Conservation (phyloP, 345 rosid genomes). For the sweet orange (Citrus sinensis) region DVS_A1.0 CM039162.1:10131501-10132000, state of each 20-base stretch:
- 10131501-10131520: constrained; percentile 18
- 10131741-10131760: constrained; percentile 8
- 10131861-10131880: constrained; percentile 13
- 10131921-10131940: too few relatives aligned
- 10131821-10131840: constrained; percentile 11
- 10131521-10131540: constrained; percentile 5
- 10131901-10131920: too few relatives aligned
- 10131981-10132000: too few relatives aligned
- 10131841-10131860: constrained; percentile 11
- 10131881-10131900: neutral
- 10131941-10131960: too few relatives aligned
- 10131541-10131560: constrained; percentile 28
- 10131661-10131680: constrained; percentile 23
- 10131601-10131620: constrained; percentile 24
- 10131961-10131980: too few relatives aligned
- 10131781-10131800: constrained; percentile 14
- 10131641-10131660: constrained; percentile 18
- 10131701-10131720: neutral
- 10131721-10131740: neutral
- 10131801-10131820: constrained; percentile 17
- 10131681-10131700: neutral
- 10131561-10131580: constrained; percentile 14
- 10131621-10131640: constrained; percentile 16
- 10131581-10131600: constrained; percentile 10
- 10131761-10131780: constrained; percentile 11